Evolutionary conservation across 371 early-diverging fungal species (phyloP).

Genomic region (Lichtheimia corymbifera): DNA sequence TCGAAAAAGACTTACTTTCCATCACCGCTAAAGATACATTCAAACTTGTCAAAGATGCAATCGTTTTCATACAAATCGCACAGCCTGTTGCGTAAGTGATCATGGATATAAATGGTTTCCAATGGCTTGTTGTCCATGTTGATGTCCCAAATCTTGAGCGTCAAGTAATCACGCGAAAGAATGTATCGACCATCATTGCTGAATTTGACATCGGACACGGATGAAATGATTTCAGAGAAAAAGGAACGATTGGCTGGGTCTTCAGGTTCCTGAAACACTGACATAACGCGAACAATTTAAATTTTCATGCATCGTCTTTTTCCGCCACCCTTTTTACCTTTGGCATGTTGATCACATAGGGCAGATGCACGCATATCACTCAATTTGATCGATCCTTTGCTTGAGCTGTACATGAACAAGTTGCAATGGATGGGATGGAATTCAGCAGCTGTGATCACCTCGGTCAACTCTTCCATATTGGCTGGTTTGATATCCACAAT

Average conservation of each 20-base stretch:
- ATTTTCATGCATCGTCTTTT: background rate
- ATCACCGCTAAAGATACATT: slow-evolving; percentile 94
- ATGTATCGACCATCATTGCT: slow-evolving; percentile 95
- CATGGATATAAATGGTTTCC: slow-evolving; percentile 93
- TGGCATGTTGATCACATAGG: slow-evolving; percentile 91
- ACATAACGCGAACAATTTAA: background rate
- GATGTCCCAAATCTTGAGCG: slow-evolving; percentile 97
- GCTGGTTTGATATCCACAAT: slow-evolving; percentile 99
- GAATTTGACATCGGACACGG: slow-evolving; percentile 95
- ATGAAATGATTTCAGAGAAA: slow-evolving; percentile 98
- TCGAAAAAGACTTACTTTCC: slow-evolving; percentile 64
- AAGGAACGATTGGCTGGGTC: slow-evolving; percentile 93
- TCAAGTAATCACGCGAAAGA: slow-evolving; percentile 94
- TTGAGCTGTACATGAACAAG: slow-evolving; percentile 97
- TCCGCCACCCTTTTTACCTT: slow-evolving; percentile 56
- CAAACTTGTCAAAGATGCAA: slow-evolving; percentile 99
- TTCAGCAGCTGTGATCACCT: slow-evolving; percentile 98
- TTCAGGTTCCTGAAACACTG: slow-evolving; percentile 93
- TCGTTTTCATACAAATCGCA: slow-evolving; percentile 99
- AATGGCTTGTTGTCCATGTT: slow-evolving; percentile 94
- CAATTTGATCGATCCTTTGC: slow-evolving; percentile 96
- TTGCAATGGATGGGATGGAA: slow-evolving; percentile 97
- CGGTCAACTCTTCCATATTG: slow-evolving; percentile 98
- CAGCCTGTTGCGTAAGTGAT: slow-evolving; percentile 88
- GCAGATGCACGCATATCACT: slow-evolving; percentile 96